Conservation (phyloP, 148 eudicot species). For the Rhododendron molle region DNA sequence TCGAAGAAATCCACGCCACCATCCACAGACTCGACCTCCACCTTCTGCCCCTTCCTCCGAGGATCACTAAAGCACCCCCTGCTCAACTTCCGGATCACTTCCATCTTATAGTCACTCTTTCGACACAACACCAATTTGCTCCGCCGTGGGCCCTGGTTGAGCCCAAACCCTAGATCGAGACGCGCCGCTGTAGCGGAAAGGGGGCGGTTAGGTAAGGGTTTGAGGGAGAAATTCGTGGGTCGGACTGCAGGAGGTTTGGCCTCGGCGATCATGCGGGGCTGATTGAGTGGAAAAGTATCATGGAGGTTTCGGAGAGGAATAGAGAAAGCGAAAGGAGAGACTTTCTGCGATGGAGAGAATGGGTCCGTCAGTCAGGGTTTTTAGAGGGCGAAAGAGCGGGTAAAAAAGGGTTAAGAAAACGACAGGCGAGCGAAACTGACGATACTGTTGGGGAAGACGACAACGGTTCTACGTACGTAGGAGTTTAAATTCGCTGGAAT, state of each 20-base stretch:
- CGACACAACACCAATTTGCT: constrained; percentile 16
- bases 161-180: constrained; percentile 19
- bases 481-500: no score
- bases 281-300: background rate
- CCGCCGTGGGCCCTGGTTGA: constrained; percentile 1
- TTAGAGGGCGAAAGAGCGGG: background rate
- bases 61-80: constrained; percentile 43
- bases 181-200: background rate
- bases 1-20: constrained; percentile 52
- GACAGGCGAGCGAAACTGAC: background rate
- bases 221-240: constrained; percentile 17
- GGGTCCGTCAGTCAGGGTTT: background rate
- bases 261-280: constrained; percentile 31
- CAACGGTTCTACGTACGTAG: background rate
- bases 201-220: constrained; percentile 16
- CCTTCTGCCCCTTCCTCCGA: constrained; percentile 29
- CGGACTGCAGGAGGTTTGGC: constrained; percentile 9
- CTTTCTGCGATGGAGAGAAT: background rate
- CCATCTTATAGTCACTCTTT: constrained; percentile 24
- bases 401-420: background rate
- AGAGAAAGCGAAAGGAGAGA: background rate
- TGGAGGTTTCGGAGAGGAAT: background rate
- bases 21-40: constrained; percentile 30
- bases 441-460: background rate
- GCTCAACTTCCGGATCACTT: constrained; percentile 37